phyloP scores from a whole-genome alignment of 306 rosid species.

The Malus sieversii region DNA sequence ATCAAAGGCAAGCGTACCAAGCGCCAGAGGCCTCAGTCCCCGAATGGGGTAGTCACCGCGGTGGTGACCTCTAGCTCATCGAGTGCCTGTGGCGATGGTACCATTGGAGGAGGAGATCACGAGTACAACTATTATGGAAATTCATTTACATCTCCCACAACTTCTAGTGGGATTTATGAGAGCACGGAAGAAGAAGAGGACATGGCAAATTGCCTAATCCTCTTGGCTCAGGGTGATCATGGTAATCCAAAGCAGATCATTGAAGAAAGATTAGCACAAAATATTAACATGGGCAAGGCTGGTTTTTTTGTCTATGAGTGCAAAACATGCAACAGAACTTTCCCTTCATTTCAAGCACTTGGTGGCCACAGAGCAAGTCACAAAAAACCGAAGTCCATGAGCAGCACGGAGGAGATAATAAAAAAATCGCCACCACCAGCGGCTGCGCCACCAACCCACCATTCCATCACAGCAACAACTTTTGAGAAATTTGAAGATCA shows the following conservation, averaged over 20 bases:
- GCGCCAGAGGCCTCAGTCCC: constrained; percentile 39
- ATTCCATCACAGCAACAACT: not conserved
- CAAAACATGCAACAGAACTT: constrained; percentile 80
- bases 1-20: constrained; percentile 60
- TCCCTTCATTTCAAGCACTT: constrained; percentile 94
- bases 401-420: constrained; percentile 12
- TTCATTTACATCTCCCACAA: constrained; percentile 42
- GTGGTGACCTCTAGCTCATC: constrained; percentile 51
- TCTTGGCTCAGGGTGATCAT: constrained; percentile 65
- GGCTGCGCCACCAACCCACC: not conserved
- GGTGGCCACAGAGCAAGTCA: constrained; percentile 98
- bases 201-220: constrained; percentile 92
- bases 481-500: not conserved
- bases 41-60: not conserved
- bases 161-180: constrained; percentile 24
- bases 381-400: constrained; percentile 43
- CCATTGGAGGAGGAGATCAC: not conserved
- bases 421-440: constrained; percentile 4
- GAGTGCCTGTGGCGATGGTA: constrained; percentile 18
- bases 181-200: constrained; percentile 75
- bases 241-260: not conserved
- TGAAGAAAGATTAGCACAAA: not conserved
- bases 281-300: not conserved
- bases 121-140: constrained; percentile 10
- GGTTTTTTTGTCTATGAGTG: constrained; percentile 60